Percentiles rank a stretch among this genome's conserved stretches.
phyloP scores from a whole-genome alignment of 108 stramenopile species.

The Cylindrotheca fusiformis region DNA sequence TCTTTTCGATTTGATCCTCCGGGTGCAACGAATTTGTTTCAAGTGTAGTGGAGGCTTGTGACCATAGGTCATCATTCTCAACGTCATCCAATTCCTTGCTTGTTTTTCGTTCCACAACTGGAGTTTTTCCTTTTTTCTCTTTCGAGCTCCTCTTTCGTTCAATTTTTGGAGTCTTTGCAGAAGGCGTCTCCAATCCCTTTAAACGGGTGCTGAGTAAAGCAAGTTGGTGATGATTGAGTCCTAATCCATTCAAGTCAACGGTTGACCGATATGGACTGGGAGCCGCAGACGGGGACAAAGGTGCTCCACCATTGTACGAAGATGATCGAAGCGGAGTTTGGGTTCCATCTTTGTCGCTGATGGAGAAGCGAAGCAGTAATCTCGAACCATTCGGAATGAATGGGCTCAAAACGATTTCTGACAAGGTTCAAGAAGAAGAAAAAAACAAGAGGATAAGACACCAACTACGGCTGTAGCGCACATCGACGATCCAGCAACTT shows the following conservation, averaged over 20 bases:
- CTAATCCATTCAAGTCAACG: slow-evolving; percentile 29
- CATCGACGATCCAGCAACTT: slow-evolving; percentile 16
- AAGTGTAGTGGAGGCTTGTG: slow-evolving; percentile 19
- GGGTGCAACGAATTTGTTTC: slow-evolving; percentile 38
- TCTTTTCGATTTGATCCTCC: slow-evolving; percentile 43
- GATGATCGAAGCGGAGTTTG: slow-evolving; percentile 9
- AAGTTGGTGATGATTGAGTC: slow-evolving; percentile 32
- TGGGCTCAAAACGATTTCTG: slow-evolving; percentile 80
- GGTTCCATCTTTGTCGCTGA: slow-evolving; percentile 25
- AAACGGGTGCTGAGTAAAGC: slow-evolving; percentile 24
- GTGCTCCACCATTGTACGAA: slow-evolving; percentile 37
- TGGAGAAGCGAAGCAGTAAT: slow-evolving; percentile 64
- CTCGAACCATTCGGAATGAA: slow-evolving; percentile 76
- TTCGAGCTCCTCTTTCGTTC: neutral
- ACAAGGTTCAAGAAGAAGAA: neutral
- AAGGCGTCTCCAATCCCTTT: slow-evolving; percentile 16
- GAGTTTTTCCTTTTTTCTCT: no score
- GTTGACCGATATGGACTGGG: slow-evolving; percentile 51
- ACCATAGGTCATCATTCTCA: slow-evolving; percentile 15
- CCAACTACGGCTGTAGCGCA: neutral
- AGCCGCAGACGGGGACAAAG: slow-evolving; percentile 80
- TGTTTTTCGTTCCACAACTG: neutral
- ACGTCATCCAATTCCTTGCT: neutral
- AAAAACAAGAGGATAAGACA: neutral
- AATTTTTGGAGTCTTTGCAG: neutral